Evolutionary conservation across 108 stramenopile genomes (phyloP), one percentile per base, ranked within the genome.

Genomic region (Cyclotella distinguenda): DNA sequence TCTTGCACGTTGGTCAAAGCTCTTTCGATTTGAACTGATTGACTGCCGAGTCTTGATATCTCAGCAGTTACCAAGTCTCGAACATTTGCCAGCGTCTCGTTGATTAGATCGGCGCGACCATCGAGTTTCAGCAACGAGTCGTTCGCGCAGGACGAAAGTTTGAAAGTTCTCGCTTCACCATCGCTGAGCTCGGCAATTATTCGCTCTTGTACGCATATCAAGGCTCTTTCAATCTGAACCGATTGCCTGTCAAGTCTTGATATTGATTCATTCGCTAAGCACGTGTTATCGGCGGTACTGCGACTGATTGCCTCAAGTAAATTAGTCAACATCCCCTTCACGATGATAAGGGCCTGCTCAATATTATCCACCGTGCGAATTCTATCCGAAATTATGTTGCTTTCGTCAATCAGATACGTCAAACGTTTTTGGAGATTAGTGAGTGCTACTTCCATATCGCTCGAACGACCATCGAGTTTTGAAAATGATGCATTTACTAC

Each of bases 1-100:
- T 52, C 28, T 31, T 52, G 51, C 22, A 66, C 6, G 30, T 43
- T 59, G 16, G 56, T 12, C 26, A 68, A 6, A 38, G 46, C 19
- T 0, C 35, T 56, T 8, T 26, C 16, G 42, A 68, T 44, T 36
- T 48, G 46, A 50, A 36, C 57, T 27, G 54, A 11, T 13, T 56
- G 56, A 48, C 28, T 1, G 6, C 58, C 56, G 33, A 68, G 45
- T 36, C 31, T 28, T 1, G 51, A 8, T 16, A 46, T 12, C 5
- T 15, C n/a, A 46, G 45, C 19, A 18, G 13, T 46, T 16, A 46
- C 5, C 19, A 46, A 46, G 10, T 46, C 45, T 15, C 19, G 45
- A 5, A 46, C 15, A 16, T 16, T 15, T 46, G 15, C 8, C 45
- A 46, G 45, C 5, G 45, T 15, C 5, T 46, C 45, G 15, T 46